These are phyloP conservation scores for Pleurotus cornucopiae DNA, from an alignment of 768 basidiomycete genomes.

Conservation along the genomic window DNA sequence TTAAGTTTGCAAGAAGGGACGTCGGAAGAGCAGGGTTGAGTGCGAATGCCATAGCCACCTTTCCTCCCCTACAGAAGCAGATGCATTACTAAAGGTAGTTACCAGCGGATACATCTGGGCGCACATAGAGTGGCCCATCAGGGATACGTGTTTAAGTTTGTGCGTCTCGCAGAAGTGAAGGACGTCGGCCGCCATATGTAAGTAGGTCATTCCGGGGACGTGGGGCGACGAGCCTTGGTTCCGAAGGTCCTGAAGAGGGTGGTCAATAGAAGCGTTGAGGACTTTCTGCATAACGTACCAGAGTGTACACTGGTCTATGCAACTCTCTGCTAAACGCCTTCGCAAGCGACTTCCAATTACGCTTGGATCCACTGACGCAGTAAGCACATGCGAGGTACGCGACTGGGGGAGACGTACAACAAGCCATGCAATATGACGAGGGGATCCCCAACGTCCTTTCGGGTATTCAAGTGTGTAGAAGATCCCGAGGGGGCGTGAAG, in stretches of 20 bases:
- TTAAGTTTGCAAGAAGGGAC: conserved; percentile 47
- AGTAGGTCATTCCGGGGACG: conserved; percentile 66
- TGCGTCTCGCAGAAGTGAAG: conserved; percentile 57
- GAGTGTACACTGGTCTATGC: conserved; percentile 63
- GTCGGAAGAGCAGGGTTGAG: conserved; percentile 36
- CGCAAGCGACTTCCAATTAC: conserved; percentile 83
- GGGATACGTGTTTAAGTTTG: conserved; percentile 54
- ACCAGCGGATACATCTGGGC: conserved; percentile 18
- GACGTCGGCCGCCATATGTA: conserved; percentile 77
- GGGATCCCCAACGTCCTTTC: conserved; percentile 32
- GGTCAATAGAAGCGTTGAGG: neutral
- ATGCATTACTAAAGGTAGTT: neutral
- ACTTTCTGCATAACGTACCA: conserved; percentile 38
- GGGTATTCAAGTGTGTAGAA: neutral
- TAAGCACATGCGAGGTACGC: neutral
- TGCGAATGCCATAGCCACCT: conserved; percentile 72
- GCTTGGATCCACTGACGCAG: conserved; percentile 68
- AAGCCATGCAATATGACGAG: conserved; percentile 62
- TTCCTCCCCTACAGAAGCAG: conserved; percentile 72
- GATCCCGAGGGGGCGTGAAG: conserved; percentile 13
- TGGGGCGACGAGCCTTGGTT: conserved; percentile 88
- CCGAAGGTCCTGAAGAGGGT: conserved; percentile 62
- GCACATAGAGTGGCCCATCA: conserved; percentile 90
- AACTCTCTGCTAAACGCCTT: conserved; percentile 69
- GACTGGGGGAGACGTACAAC: conserved; percentile 37